A percentile compares a stretch with the other conserved stretches of the same genome.
Conservation (phyloP, 1,284 basidiomycete genomes). For the Puccinia novopanici region DNA sequence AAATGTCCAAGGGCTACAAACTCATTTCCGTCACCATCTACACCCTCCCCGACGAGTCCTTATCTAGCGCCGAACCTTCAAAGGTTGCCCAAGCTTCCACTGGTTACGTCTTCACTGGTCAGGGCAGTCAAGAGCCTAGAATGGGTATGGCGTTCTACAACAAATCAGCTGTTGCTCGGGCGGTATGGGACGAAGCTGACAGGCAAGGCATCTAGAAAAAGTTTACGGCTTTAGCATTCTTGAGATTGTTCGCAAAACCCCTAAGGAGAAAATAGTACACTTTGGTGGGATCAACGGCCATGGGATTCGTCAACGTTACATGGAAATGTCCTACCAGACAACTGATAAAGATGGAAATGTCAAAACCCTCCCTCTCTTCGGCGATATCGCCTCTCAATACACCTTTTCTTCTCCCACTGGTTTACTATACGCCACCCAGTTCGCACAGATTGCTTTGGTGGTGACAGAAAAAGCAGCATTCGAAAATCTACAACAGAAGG, state of each 20-base stretch:
- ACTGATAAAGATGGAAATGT: no score
- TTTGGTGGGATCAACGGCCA: constrained; percentile 99
- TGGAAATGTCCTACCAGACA: constrained; percentile 97
- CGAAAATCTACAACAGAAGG: constrained; percentile 94
- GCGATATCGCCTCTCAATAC: no score
- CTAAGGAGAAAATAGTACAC: constrained; percentile 95
- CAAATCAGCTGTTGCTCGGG: constrained; percentile 84
- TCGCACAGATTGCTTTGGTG: constrained; percentile 95
- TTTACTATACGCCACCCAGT: no score
- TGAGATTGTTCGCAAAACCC: constrained; percentile 96
- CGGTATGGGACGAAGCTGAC: constrained; percentile 96
- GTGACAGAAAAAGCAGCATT: constrained; percentile 97
- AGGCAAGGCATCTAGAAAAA: constrained; percentile 82
- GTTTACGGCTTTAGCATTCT: constrained; percentile 97
- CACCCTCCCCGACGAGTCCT: constrained; percentile 73
- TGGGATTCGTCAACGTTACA: constrained; percentile 94
- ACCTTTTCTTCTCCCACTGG: no score
- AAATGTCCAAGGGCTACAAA: constrained; percentile 84
- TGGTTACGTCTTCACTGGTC: constrained; percentile 98
- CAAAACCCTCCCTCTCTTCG: no score
- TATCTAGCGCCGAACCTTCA: constrained; percentile 31
- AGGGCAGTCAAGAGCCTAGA: constrained; percentile 95
- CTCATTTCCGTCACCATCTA: constrained; percentile 85
- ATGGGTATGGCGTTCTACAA: constrained; percentile 99
- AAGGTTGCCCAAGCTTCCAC: constrained; percentile 91